phyloP scores from a whole-genome alignment of 2,329 filamentous ascomycete genomes.

The Verticillium klebahnii region DNA sequence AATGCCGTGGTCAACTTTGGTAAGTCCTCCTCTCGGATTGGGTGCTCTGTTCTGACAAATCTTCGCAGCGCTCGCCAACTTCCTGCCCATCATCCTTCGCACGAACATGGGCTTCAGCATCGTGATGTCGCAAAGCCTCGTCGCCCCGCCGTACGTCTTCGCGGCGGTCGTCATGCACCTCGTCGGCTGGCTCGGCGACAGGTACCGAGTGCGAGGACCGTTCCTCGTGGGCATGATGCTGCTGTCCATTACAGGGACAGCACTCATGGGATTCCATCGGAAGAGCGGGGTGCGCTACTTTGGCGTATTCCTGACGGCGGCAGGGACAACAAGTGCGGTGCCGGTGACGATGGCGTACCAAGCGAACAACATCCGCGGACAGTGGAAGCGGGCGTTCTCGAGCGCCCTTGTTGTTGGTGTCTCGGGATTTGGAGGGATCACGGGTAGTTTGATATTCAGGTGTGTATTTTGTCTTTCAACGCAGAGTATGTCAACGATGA shows the following conservation, averaged over 20 bases:
- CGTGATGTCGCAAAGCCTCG: slow-evolving; percentile 62
- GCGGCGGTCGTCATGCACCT: slow-evolving; percentile 58
- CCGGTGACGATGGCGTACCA: slow-evolving; percentile 74
- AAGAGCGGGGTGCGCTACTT: slow-evolving; percentile 60
- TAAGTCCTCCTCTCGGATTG: not conserved
- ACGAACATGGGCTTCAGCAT: slow-evolving; percentile 59
- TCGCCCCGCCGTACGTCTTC: slow-evolving; percentile 65
- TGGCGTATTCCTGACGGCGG: slow-evolving; percentile 69
- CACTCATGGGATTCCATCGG: slow-evolving; percentile 65
- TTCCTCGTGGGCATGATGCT: slow-evolving; percentile 63
- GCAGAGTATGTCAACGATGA: too few species aligned
- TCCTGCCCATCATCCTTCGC: slow-evolving; percentile 70
- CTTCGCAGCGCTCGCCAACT: slow-evolving; percentile 72
- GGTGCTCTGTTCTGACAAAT: not conserved
- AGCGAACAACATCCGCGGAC: slow-evolving; percentile 81
- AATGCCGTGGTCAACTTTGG: slow-evolving; percentile 54
- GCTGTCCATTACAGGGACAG: slow-evolving; percentile 62
- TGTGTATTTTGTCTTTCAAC: not conserved
- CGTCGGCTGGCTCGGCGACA: slow-evolving; percentile 62
- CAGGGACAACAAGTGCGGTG: slow-evolving; percentile 73
- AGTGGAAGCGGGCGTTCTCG: slow-evolving; percentile 83
- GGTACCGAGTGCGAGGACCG: slow-evolving; percentile 60
- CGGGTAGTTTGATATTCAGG: slow-evolving; percentile 68
- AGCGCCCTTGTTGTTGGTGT: slow-evolving; percentile 72
- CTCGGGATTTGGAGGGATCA: slow-evolving; percentile 75